Percentiles rank a stretch among this genome's conserved stretches.
phyloP scores from a whole-genome alignment of 2,329 filamentous ascomycete genomes.

The Zymoseptoria passerinii region DNA sequence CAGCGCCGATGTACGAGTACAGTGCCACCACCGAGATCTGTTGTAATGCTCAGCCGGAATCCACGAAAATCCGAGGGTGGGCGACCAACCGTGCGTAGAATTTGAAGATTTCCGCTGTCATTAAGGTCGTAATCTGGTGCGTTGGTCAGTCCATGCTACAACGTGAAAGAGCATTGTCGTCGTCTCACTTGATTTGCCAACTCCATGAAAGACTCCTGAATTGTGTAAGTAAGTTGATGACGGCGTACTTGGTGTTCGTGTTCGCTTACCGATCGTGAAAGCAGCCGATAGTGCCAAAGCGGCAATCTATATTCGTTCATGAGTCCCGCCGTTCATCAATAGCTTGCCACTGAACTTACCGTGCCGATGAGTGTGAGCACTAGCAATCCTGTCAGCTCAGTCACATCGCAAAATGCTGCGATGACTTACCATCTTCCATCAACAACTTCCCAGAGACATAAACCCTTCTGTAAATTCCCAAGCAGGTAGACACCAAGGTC shows the following conservation, averaged over 20 bases:
- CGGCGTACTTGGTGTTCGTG: background rate
- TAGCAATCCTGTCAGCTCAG: conserved; percentile 2
- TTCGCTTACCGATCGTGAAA: conserved; percentile 1
- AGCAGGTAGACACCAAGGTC: conserved; percentile 5
- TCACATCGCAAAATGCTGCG: background rate
- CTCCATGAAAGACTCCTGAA: conserved; percentile 9
- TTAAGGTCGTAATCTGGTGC: background rate
- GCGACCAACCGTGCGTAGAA: background rate
- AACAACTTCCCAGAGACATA: conserved; percentile 10
- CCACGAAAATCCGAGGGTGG: background rate
- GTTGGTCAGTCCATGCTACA: background rate
- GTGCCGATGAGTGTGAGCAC: conserved; percentile 9
- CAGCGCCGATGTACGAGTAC: conserved; percentile 6
- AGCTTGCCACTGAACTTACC: background rate
- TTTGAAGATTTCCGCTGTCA: background rate
- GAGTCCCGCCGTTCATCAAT: background rate
- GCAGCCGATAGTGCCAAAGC: conserved; percentile 8
- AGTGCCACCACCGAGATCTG: conserved; percentile 7
- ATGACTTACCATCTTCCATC: conserved; percentile 10
- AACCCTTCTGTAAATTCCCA: conserved; percentile 9
- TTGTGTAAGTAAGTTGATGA: background rate
- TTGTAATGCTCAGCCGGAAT: background rate
- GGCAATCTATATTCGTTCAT: background rate
- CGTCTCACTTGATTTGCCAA: conserved; percentile 7
- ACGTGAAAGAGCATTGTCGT: background rate